Conservation (phyloP, 2,329 filamentous ascomycete genomes). For the Apiospora koreana region DNA sequence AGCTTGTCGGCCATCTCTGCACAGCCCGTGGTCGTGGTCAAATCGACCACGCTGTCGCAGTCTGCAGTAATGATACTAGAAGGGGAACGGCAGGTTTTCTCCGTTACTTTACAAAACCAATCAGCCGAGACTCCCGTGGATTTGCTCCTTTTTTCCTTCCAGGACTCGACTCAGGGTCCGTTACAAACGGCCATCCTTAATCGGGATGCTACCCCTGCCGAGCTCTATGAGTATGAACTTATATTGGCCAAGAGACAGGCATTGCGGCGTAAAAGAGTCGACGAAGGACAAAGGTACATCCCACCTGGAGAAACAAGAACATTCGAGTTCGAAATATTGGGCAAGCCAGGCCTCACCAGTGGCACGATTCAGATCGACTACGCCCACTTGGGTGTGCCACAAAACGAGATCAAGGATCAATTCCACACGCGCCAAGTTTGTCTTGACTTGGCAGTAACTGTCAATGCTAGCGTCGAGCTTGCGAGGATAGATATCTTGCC, state of each 20-base stretch:
- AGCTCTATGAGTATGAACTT: conserved; percentile 84
- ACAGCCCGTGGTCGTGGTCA: conserved; percentile 76
- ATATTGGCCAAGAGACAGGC: conserved; percentile 76
- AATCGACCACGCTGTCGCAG: conserved; percentile 77
- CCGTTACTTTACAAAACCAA: conserved; percentile 77
- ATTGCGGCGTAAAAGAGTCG: conserved; percentile 54
- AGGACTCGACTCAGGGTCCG: conserved; percentile 80
- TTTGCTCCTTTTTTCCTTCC: conserved; percentile 84
- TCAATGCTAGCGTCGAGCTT: conserved; percentile 88
- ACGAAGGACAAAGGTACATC: conserved; percentile 60
- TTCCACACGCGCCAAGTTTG: conserved; percentile 86
- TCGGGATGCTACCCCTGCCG: conserved; percentile 74
- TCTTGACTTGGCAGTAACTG: conserved; percentile 81
- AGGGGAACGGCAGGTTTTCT: conserved; percentile 79
- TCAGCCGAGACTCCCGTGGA: conserved; percentile 73
- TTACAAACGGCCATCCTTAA: conserved; percentile 74
- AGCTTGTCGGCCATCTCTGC: conserved; percentile 74
- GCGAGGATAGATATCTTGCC: conserved; percentile 78
- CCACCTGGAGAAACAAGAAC: conserved; percentile 66
- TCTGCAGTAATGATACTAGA: conserved; percentile 91
- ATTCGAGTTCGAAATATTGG: conserved; percentile 82
- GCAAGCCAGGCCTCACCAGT: conserved; percentile 80
- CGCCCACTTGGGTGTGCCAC: conserved; percentile 71
- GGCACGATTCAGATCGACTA: conserved; percentile 86
- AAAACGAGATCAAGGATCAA: conserved; percentile 66